A percentile compares a stretch with the other conserved stretches of the same genome.
Evolutionary conservation across 352 stramenopile species (phyloP).

Genomic region (Halophytophthora polymorphica): DNA sequence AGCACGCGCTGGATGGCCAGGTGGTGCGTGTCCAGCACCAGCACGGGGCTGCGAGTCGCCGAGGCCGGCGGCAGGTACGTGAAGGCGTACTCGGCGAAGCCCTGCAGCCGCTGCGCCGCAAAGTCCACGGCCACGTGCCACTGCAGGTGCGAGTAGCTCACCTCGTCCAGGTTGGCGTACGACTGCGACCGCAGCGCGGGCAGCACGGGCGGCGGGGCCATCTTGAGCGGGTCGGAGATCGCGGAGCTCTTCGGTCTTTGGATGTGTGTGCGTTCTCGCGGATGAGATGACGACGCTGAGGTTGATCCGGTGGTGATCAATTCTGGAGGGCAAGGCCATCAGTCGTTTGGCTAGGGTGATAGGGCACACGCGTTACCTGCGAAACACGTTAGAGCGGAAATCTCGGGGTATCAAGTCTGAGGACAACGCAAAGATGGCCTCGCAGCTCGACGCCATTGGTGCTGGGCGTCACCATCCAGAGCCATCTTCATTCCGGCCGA

Average conservation of each 20-base stretch:
- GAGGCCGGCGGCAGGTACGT: conserved; percentile 21
- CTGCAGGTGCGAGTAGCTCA: conserved; percentile 83
- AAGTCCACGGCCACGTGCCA: conserved; percentile 90
- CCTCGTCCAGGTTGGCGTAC: conserved; percentile 83
- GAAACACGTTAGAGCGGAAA: too few relatives aligned
- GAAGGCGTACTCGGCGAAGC: conserved; percentile 85
- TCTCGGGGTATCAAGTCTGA: too few relatives aligned
- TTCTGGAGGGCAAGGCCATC: too few relatives aligned
- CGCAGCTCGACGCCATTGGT: background rate
- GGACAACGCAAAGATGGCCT: too few relatives aligned
- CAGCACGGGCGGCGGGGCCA: too few relatives aligned
- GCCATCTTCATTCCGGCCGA: background rate
- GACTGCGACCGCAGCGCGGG: too few relatives aligned
- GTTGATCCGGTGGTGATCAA: too few relatives aligned
- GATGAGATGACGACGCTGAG: too few relatives aligned
- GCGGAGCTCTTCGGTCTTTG: too few relatives aligned
- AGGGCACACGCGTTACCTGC: conserved; percentile 12
- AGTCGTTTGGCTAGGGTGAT: too few relatives aligned
- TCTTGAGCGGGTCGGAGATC: too few relatives aligned
- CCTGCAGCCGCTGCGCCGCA: conserved; percentile 53
- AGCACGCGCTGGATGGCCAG: conserved; percentile 62
- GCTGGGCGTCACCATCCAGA: background rate
- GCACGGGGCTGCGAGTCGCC: conserved; percentile 11
- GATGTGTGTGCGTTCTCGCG: too few relatives aligned
- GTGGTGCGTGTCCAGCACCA: conserved; percentile 87